Base-by-base conservation (phyloP, 208 protist genomes). In the Trypanosoma avium region DNA sequence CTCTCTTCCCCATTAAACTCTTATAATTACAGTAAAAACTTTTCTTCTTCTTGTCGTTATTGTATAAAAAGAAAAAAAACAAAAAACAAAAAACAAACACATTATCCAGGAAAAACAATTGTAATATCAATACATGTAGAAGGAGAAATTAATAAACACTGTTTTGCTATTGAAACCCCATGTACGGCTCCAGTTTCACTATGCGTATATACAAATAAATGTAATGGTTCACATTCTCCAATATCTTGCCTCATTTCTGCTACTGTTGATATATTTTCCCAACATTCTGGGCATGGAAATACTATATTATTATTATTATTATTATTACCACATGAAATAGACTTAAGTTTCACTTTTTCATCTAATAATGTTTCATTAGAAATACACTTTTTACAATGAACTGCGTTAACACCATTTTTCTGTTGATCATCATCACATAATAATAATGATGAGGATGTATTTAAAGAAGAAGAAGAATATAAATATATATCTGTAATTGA, bases 251-350 rank as follows among this genome's bases (percentile, higher is more conserved):
- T 70, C 62, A 78, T 68, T 30, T 43, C 63, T 8, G 81, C 86
- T 17, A 94, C 81, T 10, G 61, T 56, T 1, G 68, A 58, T 2
- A 94, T 43, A 45, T 92, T 75, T 10, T 59, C 46, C 88, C 88
- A 94, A 61, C 88, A 94, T 65, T 92, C 81, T 15, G 80, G 70
- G 35, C 88, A 94, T 4, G 88, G 88, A 57, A 87, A 88, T 9
- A 77, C 70, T 0, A 73, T 61, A 4, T 67, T 61, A 17, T 33
- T 56, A n/a, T n/a, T n/a, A n/a, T n/a, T n/a, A n/a, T n/a, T n/a
- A n/a, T n/a, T n/a, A n/a, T n/a, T n/a, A n/a, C n/a, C n/a, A n/a
- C n/a, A n/a, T n/a, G n/a, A n/a, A n/a, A n/a, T n/a, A n/a, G n/a
- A n/a, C n/a, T n/a, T n/a, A n/a, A n/a, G n/a, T n/a, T n/a, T n/a